phyloP scores from a whole-genome alignment of 1,139 yeast species.

The Scheffersomyces illinoinensis region DNA sequence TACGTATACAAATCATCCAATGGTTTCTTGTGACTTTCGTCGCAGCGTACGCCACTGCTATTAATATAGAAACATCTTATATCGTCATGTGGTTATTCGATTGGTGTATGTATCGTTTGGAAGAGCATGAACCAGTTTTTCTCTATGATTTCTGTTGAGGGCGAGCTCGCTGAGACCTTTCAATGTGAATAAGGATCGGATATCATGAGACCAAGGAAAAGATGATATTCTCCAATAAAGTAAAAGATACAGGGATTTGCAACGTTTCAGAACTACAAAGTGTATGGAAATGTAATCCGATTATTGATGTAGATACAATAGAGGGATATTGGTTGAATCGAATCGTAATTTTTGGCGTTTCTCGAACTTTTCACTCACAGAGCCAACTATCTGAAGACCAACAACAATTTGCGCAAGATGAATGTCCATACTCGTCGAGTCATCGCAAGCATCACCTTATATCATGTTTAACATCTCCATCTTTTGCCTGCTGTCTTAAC shows the following conservation, averaged over 20 bases:
- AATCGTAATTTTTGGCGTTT: background rate
- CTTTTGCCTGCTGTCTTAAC: background rate
- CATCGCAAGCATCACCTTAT: background rate
- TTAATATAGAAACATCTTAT: background rate
- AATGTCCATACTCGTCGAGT: background rate
- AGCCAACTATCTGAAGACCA: background rate
- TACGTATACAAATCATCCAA: background rate
- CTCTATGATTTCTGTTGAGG: background rate
- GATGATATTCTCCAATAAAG: background rate
- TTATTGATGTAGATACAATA: background rate
- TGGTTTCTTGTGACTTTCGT: background rate
- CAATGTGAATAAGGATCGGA: background rate
- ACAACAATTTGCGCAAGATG: background rate
- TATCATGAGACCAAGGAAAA: background rate
- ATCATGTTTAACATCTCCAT: background rate
- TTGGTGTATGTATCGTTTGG: constrained; percentile 38
- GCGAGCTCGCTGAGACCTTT: background rate
- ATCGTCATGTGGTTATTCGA: constrained; percentile 41
- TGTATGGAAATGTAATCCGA: background rate
- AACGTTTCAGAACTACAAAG: background rate
- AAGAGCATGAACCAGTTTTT: constrained; percentile 1
- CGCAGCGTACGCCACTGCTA: background rate
- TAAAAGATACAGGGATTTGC: background rate
- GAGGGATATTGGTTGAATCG: background rate
- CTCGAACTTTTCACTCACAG: background rate